These are phyloP conservation scores for Cyclospora cayetanensis DNA, from an alignment of 169 alveolate species.

Conservation along the genomic window DNA sequence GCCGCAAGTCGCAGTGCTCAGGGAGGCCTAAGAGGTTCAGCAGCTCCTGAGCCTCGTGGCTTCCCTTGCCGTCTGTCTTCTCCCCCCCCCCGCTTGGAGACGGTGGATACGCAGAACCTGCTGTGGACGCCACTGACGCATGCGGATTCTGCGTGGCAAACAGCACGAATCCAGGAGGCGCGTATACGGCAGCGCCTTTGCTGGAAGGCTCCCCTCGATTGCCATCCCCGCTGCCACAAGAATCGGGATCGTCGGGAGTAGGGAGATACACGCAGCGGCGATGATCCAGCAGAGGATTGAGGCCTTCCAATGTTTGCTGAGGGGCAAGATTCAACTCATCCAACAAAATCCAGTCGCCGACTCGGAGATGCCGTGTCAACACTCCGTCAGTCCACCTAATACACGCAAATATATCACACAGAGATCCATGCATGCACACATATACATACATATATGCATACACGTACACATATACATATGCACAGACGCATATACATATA, in stretches of 20 bases:
- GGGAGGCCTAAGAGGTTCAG: background rate
- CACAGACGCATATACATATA: background rate
- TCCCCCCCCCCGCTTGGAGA: background rate
- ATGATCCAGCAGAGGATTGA: conserved; percentile 98
- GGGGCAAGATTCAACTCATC: conserved; percentile 99
- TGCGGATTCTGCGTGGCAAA: conserved; percentile 99
- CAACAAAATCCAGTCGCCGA: conserved; percentile 98
- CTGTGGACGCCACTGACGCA: conserved; percentile 26
- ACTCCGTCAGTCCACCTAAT: conserved; percentile 98
- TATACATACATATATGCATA: background rate
- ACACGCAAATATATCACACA: background rate
- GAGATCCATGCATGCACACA: background rate
- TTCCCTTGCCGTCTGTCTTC: background rate
- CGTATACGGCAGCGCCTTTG: conserved; percentile 88
- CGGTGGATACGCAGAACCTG: background rate
- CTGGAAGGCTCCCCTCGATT: conserved; percentile 34
- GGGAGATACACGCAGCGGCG: conserved; percentile 95
- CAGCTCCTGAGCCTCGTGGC: background rate
- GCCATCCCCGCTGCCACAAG: background rate
- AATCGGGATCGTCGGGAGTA: conserved; percentile 85
- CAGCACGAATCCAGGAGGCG: conserved; percentile 96
- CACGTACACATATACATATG: background rate
- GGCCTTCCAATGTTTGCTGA: conserved; percentile 98
- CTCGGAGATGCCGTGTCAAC: conserved; percentile 94
- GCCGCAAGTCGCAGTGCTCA: background rate